These are phyloP conservation scores for Arthrobotrys pseudoclavata DNA, from an alignment of 2,329 filamentous ascomycete genomes.

Conservation along the genomic window DNA sequence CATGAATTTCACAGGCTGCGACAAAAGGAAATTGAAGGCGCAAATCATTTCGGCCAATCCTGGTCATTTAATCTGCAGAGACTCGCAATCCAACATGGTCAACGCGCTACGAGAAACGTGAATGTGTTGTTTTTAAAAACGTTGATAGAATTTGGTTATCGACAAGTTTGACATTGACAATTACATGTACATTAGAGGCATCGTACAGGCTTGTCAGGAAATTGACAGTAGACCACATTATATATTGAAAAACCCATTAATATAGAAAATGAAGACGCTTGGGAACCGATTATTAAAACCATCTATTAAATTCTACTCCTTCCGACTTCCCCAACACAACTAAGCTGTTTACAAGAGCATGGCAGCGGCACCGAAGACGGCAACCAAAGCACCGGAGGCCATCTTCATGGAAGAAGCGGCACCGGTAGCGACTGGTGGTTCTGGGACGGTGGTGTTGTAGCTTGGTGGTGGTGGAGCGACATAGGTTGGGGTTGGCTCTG, in stretches of 20 bases:
- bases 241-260: conserved; percentile 40
- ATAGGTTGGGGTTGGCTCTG: conserved; percentile 46
- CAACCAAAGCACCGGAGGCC: conserved; percentile 58
- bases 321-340: conserved; percentile 20
- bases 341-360: conserved; percentile 59
- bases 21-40: conserved; percentile 28
- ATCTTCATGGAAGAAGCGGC: conserved; percentile 60
- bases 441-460: conserved; percentile 57
- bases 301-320: conserved; percentile 54
- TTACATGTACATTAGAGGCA: conserved; percentile 58
- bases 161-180: conserved; percentile 57
- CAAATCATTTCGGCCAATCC: conserved; percentile 11
- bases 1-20: conserved; percentile 12
- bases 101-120: not conserved
- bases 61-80: not conserved
- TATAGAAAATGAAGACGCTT: conserved; percentile 44
- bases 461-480: conserved; percentile 53
- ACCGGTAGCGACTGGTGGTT: conserved; percentile 49
- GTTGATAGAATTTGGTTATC: conserved; percentile 47
- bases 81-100: not conserved
- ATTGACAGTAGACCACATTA: conserved; percentile 49
- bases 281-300: conserved; percentile 44
- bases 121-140: conserved; percentile 16
- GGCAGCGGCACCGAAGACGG: conserved; percentile 59
- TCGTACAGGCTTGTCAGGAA: conserved; percentile 47